Evolutionary conservation across 1,284 basidiomycete species (phyloP), one percentile per base, ranked within the genome.

Genomic region (Ceratobasidium sp.): DNA sequence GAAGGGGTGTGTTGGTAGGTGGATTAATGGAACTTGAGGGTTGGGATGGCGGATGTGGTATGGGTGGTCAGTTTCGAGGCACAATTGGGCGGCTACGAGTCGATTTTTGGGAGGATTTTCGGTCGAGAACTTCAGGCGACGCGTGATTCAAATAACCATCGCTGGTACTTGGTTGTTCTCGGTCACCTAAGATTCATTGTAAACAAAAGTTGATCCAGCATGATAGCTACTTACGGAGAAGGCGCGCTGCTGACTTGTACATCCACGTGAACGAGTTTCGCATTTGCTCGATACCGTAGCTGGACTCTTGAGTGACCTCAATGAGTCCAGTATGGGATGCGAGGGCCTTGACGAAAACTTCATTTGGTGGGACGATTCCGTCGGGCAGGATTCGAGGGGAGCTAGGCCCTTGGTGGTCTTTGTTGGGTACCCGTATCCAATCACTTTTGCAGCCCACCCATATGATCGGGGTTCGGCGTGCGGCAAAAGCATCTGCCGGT

Each of bases 401-500:
- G 33, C 66, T n/a, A 2, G 66, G 42, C 12, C 46, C 42, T 1
- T n/a, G 55, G 39, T 44, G 26, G 7, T 77, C 66, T 6, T 61
- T 60, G 12, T 49, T 51, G 0, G 75, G 40, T 6, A n/a, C 66
- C 4, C 75, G 64, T 18, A 77, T 60, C 75, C 75, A 77, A 82
- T 95, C 93, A 10, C 90, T 90, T 84, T 94, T 95, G 85, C 94
- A 93, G 33, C 92, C 92, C 13, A 95, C 86, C 26, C 92, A 92
- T 40, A 94, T 86, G 23, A 88, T 86, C 6, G 93, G 89, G 51
- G 91, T 85, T 80, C 88, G 89, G 81, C 91, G 85, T 51, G 87
- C 86, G 79, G 86, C 86, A 83, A 91, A 92, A 40, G 87, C 85
- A 70, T 87, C 93, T 95, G 83, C 40, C 40, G 15, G 3, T 55